phyloP scores from a whole-genome alignment of 2,329 filamentous ascomycete species.

The Ophiostoma angusticollis region DNA sequence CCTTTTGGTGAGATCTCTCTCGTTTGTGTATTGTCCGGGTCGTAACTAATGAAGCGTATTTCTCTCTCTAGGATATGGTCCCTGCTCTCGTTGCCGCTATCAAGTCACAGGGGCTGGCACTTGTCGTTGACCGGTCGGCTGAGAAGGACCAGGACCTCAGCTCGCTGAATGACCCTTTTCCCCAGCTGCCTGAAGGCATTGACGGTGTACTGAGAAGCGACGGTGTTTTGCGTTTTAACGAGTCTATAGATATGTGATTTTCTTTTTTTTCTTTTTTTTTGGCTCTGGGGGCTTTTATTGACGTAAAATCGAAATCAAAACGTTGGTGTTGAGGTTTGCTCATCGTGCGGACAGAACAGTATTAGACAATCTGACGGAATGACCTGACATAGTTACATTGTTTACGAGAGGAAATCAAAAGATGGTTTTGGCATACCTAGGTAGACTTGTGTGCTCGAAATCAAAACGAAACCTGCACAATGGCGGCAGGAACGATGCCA shows the following conservation, averaged over 20 bases:
- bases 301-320: not conserved
- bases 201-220: conserved; percentile 78
- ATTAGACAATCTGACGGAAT: too few relatives aligned
- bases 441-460: too few relatives aligned
- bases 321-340: not conserved
- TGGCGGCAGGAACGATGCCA: too few relatives aligned
- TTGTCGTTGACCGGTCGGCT: conserved; percentile 76
- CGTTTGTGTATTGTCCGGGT: not conserved
- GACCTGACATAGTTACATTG: too few relatives aligned
- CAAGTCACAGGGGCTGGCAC: conserved; percentile 82
- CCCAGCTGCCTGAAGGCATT: conserved; percentile 61
- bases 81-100: conserved; percentile 85
- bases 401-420: too few relatives aligned
- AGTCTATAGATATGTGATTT: conserved; percentile 64
- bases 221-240: conserved; percentile 84
- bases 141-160: conserved; percentile 30
- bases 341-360: too few relatives aligned
- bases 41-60: conserved; percentile 2
- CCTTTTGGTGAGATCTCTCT: conserved; percentile 53
- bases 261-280: not conserved
- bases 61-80: conserved; percentile 60
- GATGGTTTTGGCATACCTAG: too few relatives aligned
- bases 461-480: too few relatives aligned
- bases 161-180: conserved; percentile 36
- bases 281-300: not conserved